Percentiles rank a stretch among this genome's conserved stretches.
phyloP scores from a whole-genome alignment of 75 land plant genomes.

The Cupressus sempervirens region DNA sequence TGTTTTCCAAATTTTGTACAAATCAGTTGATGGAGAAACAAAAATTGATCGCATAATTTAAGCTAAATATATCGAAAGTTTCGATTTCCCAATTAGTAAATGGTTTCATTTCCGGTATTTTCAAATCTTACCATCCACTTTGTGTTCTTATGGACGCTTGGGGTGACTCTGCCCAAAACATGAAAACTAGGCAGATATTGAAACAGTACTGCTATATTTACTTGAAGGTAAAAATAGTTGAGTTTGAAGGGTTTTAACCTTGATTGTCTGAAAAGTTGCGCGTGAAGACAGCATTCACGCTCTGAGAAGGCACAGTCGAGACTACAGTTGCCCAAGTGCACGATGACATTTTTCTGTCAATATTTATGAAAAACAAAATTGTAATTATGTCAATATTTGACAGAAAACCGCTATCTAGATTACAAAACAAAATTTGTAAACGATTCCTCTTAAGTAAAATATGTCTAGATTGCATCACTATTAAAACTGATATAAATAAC shows the following conservation, averaged over 20 bases:
- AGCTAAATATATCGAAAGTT: background rate
- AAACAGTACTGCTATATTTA: too few species aligned
- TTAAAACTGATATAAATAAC: background rate
- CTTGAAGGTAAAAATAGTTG: too few species aligned
- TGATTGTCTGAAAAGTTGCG: background rate
- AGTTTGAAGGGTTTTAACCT: too few species aligned
- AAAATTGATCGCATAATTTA: background rate
- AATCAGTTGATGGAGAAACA: too few species aligned
- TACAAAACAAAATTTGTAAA: too few species aligned
- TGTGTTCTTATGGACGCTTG: too few species aligned
- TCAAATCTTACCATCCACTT: too few species aligned
- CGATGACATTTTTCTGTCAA: background rate
- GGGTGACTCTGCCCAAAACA: too few species aligned
- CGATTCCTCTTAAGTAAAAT: background rate
- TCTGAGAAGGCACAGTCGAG: constrained; percentile 4
- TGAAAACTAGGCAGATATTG: too few species aligned
- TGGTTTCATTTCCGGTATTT: too few species aligned
- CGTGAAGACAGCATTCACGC: background rate
- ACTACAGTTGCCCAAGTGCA: constrained; percentile 12
- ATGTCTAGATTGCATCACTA: background rate
- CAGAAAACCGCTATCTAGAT: too few species aligned
- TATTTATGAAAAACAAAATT: background rate
- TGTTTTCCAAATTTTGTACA: too few species aligned
- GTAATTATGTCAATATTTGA: background rate
- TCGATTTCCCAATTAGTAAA: background rate